A percentile compares a stretch with the other conserved stretches of the same genome.
These are phyloP conservation scores for Melanomma pulvis-pyrius DNA, from an alignment of 495 filamentous ascomycete genomes.

Conservation along the genomic window DNA sequence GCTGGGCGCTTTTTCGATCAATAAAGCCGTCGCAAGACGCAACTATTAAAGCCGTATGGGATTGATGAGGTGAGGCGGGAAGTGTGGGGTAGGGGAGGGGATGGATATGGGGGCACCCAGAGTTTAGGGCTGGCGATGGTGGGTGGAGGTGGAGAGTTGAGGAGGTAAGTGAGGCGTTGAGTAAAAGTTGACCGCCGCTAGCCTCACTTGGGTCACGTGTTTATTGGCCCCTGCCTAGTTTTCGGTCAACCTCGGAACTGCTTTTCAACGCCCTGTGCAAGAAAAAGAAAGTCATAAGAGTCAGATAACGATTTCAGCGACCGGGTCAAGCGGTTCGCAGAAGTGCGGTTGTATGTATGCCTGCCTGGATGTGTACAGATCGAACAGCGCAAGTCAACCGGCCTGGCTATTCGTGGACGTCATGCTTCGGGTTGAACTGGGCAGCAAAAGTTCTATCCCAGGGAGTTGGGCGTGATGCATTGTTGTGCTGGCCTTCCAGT, in stretches of 20 bases:
- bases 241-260: neutral
- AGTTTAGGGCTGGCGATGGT: neutral
- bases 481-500: slow-evolving; percentile 1
- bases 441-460: neutral
- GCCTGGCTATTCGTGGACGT: neutral
- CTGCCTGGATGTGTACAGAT: neutral
- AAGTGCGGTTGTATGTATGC: neutral
- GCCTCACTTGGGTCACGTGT: neutral
- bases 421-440: neutral
- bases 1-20: neutral
- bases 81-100: neutral
- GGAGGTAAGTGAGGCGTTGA: neutral
- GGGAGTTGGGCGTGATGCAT: neutral
- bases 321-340: neutral
- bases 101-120: neutral
- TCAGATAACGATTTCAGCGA: neutral
- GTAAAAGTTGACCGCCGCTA: neutral
- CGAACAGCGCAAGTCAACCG: neutral
- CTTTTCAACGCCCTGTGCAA: neutral
- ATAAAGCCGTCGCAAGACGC: neutral
- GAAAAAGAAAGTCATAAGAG: neutral
- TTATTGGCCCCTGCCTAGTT: neutral
- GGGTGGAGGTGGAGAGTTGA: neutral
- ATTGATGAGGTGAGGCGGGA: neutral
- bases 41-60: too few species aligned